Base-by-base conservation (phyloP, 2,329 filamentous ascomycete species). In the Aplosporella prunicola region DNA sequence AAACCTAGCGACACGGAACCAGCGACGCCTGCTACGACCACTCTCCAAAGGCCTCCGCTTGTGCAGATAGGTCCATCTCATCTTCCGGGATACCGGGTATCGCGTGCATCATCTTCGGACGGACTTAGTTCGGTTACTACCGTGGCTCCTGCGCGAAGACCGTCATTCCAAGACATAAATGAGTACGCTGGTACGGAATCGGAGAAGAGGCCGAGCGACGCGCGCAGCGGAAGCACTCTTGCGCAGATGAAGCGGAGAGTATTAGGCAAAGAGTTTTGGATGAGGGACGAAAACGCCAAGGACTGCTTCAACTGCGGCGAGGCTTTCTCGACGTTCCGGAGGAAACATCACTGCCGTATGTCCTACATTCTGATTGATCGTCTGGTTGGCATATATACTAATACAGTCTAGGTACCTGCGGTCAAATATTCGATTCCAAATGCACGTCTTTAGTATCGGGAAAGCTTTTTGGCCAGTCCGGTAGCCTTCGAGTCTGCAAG, bases 401-500 rank as follows among this genome's bases (percentile, higher is more conserved):
- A 29, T 22, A 5, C 13, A 23, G 16, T 9, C 5, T 44, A 61
- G 58, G 58, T 30, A 75, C 75, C 1, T 98, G 91, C 55, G 91
- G 91, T n/a, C 93, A 93, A 53, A 98, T 98, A 29, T 98, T 98
- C 53, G 91, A 96, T 58, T 84, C 85, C 4, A 93, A 93, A 58
- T 98, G 91, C 61, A 98, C 89, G 0, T 82, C 82, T 5, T 78
- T 89, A n/a, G 85, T 96, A 16, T 76, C 86, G 5, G 91, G 89
- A 5, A 76, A 82, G 45, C 78, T 80, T 33, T 96, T 98, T 56
- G 88, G 86, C 11, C 86, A 95, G 33, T 76, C 79, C 32, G 83
- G 86, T 5, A 84, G 78, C 10, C 69, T 98, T 27, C 75, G 89
- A 41, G 85, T 98, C 9, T 98, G 91, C 64, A 94, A 88, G 50